Conservation (phyloP, 495 filamentous ascomycete species). For the Penicillium longicatenatum region DNA sequence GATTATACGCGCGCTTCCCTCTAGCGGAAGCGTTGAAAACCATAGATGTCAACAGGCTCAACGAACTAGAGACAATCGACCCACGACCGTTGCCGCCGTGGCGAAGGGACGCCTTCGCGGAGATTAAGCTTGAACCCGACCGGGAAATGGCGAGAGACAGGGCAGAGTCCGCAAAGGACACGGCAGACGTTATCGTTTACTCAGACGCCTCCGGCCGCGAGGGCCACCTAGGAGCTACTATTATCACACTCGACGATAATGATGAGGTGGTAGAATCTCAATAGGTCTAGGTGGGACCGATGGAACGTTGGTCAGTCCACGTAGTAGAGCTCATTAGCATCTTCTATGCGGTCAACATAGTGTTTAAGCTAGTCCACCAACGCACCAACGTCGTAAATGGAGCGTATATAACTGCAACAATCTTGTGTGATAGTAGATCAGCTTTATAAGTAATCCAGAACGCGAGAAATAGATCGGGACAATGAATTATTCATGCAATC, state of each 20-base stretch:
- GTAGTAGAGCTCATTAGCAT: conserved; percentile 25
- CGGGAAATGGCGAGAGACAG: conserved; percentile 22
- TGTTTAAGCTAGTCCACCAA: conserved; percentile 14
- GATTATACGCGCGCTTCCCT: conserved; percentile 10
- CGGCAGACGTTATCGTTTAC: conserved; percentile 19
- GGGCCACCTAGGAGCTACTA: conserved; percentile 17
- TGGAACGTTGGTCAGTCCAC: conserved; percentile 26
- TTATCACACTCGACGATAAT: conserved; percentile 10
- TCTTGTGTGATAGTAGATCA: conserved; percentile 20
- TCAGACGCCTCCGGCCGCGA: conserved; percentile 25
- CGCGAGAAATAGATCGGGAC: conserved; percentile 20
- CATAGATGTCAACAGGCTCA: conserved; percentile 14
- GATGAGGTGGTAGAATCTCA: conserved; percentile 10
- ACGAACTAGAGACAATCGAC: conserved; percentile 25
- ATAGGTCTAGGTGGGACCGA: conserved; percentile 25
- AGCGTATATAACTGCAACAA: conserved; percentile 10
- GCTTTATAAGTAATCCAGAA: conserved; percentile 21
- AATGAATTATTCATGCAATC: conserved; percentile 24
- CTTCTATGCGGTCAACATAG: conserved; percentile 22
- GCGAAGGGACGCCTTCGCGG: conserved; percentile 20
- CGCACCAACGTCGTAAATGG: not conserved
- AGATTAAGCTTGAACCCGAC: conserved; percentile 24
- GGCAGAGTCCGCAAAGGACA: conserved; percentile 4
- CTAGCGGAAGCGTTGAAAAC: conserved; percentile 19
- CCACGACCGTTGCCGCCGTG: conserved; percentile 21